phyloP scores from a whole-genome alignment of 345 rosid genomes.

The Citrus inodora region DNA sequence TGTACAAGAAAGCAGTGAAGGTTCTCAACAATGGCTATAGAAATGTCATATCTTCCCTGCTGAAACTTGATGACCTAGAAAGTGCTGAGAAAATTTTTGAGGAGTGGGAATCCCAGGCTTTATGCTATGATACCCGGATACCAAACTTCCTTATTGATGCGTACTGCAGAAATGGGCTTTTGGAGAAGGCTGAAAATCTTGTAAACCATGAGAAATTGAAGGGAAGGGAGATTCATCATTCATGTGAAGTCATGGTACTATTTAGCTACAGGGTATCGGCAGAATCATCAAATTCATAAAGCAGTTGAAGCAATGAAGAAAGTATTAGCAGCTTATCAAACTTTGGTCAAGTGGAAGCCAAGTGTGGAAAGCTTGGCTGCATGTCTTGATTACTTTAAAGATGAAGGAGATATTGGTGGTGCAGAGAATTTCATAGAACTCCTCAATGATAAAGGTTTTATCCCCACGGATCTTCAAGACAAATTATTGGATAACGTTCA shows the following conservation, averaged over 20 bases:
- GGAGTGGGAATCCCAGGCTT: slow-evolving; percentile 34
- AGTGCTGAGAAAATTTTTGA: slow-evolving; percentile 34
- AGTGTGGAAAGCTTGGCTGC: slow-evolving; percentile 8
- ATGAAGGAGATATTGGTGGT: slow-evolving; percentile 12
- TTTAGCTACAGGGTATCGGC: slow-evolving; percentile 22
- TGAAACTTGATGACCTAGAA: slow-evolving; percentile 41
- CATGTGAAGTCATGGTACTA: slow-evolving; percentile 24
- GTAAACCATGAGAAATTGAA: slow-evolving; percentile 9
- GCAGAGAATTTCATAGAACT: slow-evolving; percentile 20
- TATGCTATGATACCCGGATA: slow-evolving; percentile 6
- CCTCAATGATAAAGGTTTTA: slow-evolving; percentile 12
- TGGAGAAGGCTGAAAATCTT: slow-evolving; percentile 32
- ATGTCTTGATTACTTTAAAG: slow-evolving; percentile 30
- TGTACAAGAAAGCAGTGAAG: slow-evolving; percentile 18
- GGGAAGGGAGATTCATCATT: slow-evolving; percentile 28
- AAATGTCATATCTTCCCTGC: slow-evolving; percentile 17
- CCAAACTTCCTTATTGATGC: slow-evolving; percentile 27
- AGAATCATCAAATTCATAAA: slow-evolving; percentile 11
- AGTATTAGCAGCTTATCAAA: slow-evolving; percentile 11
- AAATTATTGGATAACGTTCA: slow-evolving; percentile 17
- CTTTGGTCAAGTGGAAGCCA: background rate
- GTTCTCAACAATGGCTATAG: slow-evolving; percentile 23
- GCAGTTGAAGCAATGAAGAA: slow-evolving; percentile 34
- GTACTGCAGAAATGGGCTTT: slow-evolving; percentile 26
- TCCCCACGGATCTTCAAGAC: slow-evolving; percentile 15